These are phyloP conservation scores for Aspergillus nomiae DNA, from an alignment of 2,329 filamentous ascomycete species.

Conservation along the genomic window DNA sequence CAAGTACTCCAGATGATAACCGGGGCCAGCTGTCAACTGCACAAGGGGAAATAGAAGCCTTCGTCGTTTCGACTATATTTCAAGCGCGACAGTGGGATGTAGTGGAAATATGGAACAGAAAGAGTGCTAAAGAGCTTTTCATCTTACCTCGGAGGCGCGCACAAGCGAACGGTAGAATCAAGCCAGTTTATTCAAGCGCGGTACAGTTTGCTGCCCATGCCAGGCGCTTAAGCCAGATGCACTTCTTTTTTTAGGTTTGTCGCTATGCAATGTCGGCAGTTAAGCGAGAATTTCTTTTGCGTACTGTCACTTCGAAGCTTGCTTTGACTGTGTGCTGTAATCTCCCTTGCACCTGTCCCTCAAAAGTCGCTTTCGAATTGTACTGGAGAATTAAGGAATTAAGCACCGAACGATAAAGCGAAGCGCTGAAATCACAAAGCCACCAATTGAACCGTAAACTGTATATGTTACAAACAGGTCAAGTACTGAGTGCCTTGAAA, in stretches of 20 bases:
- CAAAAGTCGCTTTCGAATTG: slow-evolving; percentile 8
- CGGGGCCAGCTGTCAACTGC: neutral
- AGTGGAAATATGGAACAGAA: slow-evolving; percentile 15
- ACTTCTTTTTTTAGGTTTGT: slow-evolving; percentile 11
- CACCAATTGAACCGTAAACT: slow-evolving; percentile 11
- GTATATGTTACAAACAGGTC: slow-evolving; percentile 18
- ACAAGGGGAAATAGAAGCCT: neutral
- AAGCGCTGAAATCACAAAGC: slow-evolving; percentile 12
- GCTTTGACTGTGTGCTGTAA: neutral
- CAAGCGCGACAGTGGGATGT: neutral
- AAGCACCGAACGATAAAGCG: neutral
- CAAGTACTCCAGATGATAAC: neutral
- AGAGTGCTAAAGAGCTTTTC: slow-evolving; percentile 13
- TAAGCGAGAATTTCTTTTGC: slow-evolving; percentile 1
- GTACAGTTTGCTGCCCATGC: slow-evolving; percentile 31
- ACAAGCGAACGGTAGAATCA: slow-evolving; percentile 25
- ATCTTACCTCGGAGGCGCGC: slow-evolving; percentile 33
- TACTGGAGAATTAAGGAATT: neutral
- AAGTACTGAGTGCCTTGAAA: slow-evolving; percentile 1
- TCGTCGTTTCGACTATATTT: neutral
- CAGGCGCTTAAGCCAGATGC: slow-evolving; percentile 24
- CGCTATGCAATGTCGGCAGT: slow-evolving; percentile 9
- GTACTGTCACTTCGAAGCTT: slow-evolving; percentile 1
- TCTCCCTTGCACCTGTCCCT: neutral
- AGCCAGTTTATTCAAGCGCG: slow-evolving; percentile 26